These are phyloP conservation scores for Acacia pycnantha DNA, from an alignment of 331 rosid species.

Conservation along the genomic window DNA sequence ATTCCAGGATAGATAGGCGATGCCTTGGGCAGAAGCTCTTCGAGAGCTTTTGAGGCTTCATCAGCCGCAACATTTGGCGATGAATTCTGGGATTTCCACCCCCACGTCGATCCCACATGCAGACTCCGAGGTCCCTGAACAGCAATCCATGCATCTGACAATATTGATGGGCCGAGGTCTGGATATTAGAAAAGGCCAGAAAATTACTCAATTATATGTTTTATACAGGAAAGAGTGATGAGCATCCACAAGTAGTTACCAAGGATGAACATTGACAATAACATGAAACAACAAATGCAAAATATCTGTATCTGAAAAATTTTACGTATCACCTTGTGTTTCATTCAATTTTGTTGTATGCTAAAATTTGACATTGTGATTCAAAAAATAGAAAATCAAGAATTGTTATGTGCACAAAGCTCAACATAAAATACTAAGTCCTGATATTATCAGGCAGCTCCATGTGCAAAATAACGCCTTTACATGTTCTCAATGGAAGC, in stretches of 20 bases:
- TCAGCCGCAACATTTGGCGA: slow-evolving; percentile 55
- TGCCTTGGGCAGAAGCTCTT: slow-evolving; percentile 77
- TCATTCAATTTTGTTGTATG: not conserved
- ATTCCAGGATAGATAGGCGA: slow-evolving; percentile 61
- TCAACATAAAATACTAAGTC: not conserved
- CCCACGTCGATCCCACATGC: slow-evolving; percentile 86
- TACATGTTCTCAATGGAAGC: slow-evolving; percentile 89
- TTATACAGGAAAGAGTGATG: slow-evolving; percentile 1
- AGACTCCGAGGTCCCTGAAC: slow-evolving; percentile 63
- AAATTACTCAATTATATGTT: not conserved
- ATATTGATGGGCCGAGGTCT: slow-evolving; percentile 64
- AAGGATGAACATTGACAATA: not conserved
- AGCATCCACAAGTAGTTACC: not conserved
- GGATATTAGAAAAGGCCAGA: slow-evolving; percentile 47
- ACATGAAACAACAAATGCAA: not conserved
- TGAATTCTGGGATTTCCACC: slow-evolving; percentile 79
- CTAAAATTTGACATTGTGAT: not conserved
- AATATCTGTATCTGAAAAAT: not conserved
- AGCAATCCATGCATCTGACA: slow-evolving; percentile 91
- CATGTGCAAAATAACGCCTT: slow-evolving; percentile 81
- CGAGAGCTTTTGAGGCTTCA: slow-evolving; percentile 63
- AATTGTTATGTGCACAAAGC: not conserved
- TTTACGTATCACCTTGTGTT: not conserved
- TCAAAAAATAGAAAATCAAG: not conserved
- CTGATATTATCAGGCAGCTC: slow-evolving; percentile 52